Evolutionary conservation across 495 filamentous ascomycete species (phyloP).

Genomic region (Pyrenula aspistea): DNA sequence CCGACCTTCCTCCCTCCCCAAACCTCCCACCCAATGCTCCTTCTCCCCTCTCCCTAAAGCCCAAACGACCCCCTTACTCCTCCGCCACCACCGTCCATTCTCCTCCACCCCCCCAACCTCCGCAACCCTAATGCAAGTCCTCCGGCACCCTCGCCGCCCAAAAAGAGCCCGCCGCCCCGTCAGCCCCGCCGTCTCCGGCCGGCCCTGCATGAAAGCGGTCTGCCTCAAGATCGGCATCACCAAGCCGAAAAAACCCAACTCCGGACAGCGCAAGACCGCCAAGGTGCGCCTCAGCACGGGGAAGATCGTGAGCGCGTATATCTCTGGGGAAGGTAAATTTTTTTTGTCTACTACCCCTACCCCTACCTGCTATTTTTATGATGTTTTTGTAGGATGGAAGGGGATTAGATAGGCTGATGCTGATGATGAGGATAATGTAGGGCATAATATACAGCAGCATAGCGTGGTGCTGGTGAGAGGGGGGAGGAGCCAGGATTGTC

Average conservation of each 20-base stretch:
- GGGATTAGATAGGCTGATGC: background rate
- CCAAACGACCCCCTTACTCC: slow-evolving; percentile 15
- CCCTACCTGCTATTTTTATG: no score
- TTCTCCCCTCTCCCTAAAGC: background rate
- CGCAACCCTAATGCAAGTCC: slow-evolving; percentile 43
- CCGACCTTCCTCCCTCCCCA: slow-evolving; percentile 26
- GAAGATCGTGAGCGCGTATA: slow-evolving; percentile 78
- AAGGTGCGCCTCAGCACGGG: slow-evolving; percentile 81
- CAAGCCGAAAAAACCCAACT: slow-evolving; percentile 98
- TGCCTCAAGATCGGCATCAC: slow-evolving; percentile 85
- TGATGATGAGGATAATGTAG: slow-evolving; percentile 27
- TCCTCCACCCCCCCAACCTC: slow-evolving; percentile 26
- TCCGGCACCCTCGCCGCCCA: slow-evolving; percentile 58
- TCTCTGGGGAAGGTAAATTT: slow-evolving; percentile 75
- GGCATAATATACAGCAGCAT: slow-evolving; percentile 98
- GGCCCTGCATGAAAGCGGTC: slow-evolving; percentile 84
- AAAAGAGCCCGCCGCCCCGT: slow-evolving; percentile 70
- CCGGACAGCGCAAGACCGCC: slow-evolving; percentile 84
- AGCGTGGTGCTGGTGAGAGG: slow-evolving; percentile 89
- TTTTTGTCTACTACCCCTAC: background rate
- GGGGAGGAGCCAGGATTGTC: slow-evolving; percentile 89
- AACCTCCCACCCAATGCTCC: slow-evolving; percentile 12
- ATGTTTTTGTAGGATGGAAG: background rate
- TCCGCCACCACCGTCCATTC: slow-evolving; percentile 24
- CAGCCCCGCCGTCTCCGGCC: slow-evolving; percentile 69